A percentile compares a stretch with the other conserved stretches of the same genome.
phyloP scores from a whole-genome alignment of 129 eudicot genomes.

The Cynara cardunculus region DNA sequence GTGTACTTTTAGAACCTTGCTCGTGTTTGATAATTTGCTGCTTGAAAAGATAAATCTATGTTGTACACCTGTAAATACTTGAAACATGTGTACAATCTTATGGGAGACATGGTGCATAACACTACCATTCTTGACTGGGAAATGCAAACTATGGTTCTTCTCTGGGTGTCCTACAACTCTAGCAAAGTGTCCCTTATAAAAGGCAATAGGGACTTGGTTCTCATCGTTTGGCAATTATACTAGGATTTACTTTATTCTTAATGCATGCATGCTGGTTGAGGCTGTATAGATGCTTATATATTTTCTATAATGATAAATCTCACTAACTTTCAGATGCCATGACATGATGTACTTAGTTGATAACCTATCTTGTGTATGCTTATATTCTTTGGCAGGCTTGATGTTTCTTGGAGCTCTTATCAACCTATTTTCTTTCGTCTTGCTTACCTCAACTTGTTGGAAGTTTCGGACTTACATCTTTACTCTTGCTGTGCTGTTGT shows the following conservation, averaged over 20 bases:
- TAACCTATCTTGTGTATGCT: slow-evolving; percentile 30
- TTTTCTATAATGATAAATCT: neutral
- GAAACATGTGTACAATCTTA: neutral
- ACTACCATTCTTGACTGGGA: neutral
- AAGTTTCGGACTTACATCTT: slow-evolving; percentile 90
- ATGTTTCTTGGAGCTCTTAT: slow-evolving; percentile 59
- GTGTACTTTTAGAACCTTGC: neutral
- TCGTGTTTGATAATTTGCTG: neutral
- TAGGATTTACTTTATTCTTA: neutral
- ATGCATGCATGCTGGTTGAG: neutral
- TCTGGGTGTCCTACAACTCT: too few relatives aligned
- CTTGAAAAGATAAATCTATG: neutral
- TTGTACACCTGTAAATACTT: neutral
- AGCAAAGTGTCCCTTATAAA: neutral
- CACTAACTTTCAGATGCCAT: neutral
- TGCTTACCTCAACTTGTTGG: slow-evolving; percentile 75
- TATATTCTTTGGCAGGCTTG: slow-evolving; percentile 66
- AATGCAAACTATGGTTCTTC: neutral
- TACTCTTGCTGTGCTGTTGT: slow-evolving; percentile 81
- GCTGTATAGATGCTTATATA: neutral
- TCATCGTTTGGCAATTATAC: neutral
- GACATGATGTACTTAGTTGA: slow-evolving; percentile 15
- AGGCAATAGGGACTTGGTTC: neutral
- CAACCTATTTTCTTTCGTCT: slow-evolving; percentile 51
- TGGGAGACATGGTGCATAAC: neutral